A percentile compares a stretch with the other conserved stretches of the same genome.
These are phyloP conservation scores for Penicillium hesseltinei DNA, from an alignment of 2,329 filamentous ascomycete species.

Conservation along the genomic window DNA sequence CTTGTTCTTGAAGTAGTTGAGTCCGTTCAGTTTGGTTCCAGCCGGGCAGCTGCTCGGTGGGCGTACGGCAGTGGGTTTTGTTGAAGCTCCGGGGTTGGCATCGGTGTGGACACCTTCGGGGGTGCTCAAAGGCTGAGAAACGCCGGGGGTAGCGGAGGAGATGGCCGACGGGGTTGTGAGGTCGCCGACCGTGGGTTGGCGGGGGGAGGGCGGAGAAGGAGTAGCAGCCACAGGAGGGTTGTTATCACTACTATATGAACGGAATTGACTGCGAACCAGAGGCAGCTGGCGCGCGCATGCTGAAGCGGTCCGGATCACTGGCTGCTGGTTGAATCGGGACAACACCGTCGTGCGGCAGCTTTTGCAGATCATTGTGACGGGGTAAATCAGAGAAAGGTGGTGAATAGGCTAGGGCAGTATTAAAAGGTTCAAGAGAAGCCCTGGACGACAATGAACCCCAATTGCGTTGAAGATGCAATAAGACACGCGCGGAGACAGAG, in stretches of 20 bases:
- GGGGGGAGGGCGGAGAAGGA: slow-evolving; percentile 33
- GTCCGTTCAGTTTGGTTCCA: slow-evolving; percentile 42
- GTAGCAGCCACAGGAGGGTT: slow-evolving; percentile 29
- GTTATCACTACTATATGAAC: slow-evolving; percentile 33
- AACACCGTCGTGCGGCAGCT: slow-evolving; percentile 42
- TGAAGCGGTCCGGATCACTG: slow-evolving; percentile 29
- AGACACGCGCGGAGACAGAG: slow-evolving; percentile 12
- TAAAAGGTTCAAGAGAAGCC: not conserved
- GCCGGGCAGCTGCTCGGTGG: slow-evolving; percentile 40
- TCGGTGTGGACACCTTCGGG: slow-evolving; percentile 33
- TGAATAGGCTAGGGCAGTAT: not conserved
- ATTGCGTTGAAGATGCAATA: slow-evolving; percentile 6
- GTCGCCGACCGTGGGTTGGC: slow-evolving; percentile 32
- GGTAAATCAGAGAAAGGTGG: not conserved
- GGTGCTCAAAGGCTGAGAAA: slow-evolving; percentile 44
- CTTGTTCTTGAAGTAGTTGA: slow-evolving; percentile 50
- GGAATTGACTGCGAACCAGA: slow-evolving; percentile 31
- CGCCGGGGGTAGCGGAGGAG: slow-evolving; percentile 41
- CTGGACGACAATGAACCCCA: not conserved
- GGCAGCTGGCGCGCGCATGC: slow-evolving; percentile 31
- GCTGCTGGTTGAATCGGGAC: slow-evolving; percentile 37
- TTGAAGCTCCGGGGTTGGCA: slow-evolving; percentile 26
- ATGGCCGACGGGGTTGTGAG: slow-evolving; percentile 37
- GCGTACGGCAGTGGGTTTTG: slow-evolving; percentile 29
- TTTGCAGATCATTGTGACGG: slow-evolving; percentile 41